These are phyloP conservation scores for Hymenoscyphus salicellus DNA, from an alignment of 2,329 filamentous ascomycete species.

Conservation along the genomic window DNA sequence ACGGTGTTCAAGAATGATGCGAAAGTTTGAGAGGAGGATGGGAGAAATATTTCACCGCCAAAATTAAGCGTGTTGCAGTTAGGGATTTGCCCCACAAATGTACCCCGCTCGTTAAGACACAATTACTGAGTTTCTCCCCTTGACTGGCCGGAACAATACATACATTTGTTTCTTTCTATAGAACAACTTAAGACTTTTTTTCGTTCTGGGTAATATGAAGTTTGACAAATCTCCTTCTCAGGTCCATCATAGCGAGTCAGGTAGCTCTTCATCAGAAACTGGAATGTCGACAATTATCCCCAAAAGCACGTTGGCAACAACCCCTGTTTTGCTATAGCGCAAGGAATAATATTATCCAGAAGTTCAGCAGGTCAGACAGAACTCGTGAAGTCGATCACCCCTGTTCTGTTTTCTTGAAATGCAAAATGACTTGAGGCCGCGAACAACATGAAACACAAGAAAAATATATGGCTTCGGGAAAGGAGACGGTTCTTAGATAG, in stretches of 20 bases:
- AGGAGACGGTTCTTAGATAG: neutral
- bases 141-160: neutral
- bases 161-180: neutral
- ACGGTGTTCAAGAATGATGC: neutral
- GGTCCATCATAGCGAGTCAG: neutral
- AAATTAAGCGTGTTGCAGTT: constrained; percentile 1
- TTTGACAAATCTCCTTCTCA: too few relatives aligned
- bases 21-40: neutral
- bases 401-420: too few relatives aligned
- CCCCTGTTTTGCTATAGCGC: neutral
- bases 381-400: neutral
- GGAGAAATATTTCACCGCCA: constrained; percentile 3
- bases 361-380: neutral
- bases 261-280: neutral
- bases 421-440: too few relatives aligned
- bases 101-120: neutral
- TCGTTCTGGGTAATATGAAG: too few relatives aligned
- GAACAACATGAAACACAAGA: neutral
- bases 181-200: too few relatives aligned
- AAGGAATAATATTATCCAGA: neutral
- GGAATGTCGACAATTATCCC: neutral
- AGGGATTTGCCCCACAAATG: neutral
- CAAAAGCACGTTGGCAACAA: neutral
- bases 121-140: neutral
- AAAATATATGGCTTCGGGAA: neutral